Base-by-base conservation (phyloP, 1,284 basidiomycete species). In the Chondrostereum purpureum region DNA sequence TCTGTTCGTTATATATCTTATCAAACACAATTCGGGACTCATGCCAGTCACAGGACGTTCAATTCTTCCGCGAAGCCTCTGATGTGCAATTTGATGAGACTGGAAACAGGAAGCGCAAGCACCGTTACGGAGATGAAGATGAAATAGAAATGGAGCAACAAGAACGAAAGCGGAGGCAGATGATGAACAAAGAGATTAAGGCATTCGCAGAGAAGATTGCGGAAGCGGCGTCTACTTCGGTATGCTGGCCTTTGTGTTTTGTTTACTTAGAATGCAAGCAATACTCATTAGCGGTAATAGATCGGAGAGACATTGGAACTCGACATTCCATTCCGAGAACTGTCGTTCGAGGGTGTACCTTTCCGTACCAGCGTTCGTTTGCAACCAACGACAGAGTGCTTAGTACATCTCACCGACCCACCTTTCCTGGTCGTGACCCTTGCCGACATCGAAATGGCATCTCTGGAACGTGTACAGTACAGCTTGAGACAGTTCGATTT, bases 101-200 rank as follows among this genome's bases (percentile, higher is more conserved):
- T 0, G 95, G 95, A n/a, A 98, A 98, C 61, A 82, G 93, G 54
- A 99, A 98, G 66, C 83, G 96, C 50, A 94, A 96, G 67, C 91
- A 95, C 54, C 83, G 94, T 45, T 97, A 96, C 59, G 95, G 95
- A 34, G 96, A 99, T 60, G 96, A 99, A 64, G 96, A 99, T 62
- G 96, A 99, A 68, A 94, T 99, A 52, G 95, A 99, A 70, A 87
- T 96, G 66, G 96, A 99, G 62, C 95, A 98, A 62, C 92, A 95
- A 62, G 96, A 99, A 66, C 77, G 94, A 47, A 89, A 88, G 62
- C 82, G 92, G 19, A 73, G 94, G 43, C 86, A 88, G 45, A 76
- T 88, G 65, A 73, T 98, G 33, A 99, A 99, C 74, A 93, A 89
- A 62, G 90, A 96, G 62, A 95, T 99, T 68, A 94, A 92, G 62